Conservation (phyloP, 176 grass and related monocot species). For the Eleusine coracana region DNA sequence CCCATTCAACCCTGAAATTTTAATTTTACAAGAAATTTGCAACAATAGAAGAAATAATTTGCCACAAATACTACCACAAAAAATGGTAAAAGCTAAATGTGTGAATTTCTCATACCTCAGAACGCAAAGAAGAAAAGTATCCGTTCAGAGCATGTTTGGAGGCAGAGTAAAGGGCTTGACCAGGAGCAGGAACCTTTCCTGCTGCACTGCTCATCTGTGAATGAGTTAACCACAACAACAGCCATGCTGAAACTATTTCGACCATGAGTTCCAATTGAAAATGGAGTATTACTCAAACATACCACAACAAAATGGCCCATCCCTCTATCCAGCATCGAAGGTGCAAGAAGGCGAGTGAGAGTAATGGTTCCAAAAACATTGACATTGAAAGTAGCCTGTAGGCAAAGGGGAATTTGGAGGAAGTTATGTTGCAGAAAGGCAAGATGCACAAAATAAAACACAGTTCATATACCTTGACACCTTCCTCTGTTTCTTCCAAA, state of each 20-base stretch:
- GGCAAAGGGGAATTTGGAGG: slow-evolving; percentile 30
- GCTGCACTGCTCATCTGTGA: slow-evolving; percentile 97
- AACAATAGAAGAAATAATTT: not conserved
- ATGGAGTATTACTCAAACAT: slow-evolving; percentile 26
- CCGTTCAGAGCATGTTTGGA: slow-evolving; percentile 99
- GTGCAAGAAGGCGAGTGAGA: slow-evolving; percentile 79
- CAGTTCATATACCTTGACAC: slow-evolving; percentile 59
- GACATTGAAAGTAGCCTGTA: slow-evolving; percentile 66
- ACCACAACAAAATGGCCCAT: slow-evolving; percentile 99
- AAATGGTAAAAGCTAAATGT: not conserved
- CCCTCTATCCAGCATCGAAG: slow-evolving; percentile 90
- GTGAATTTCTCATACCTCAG: slow-evolving; percentile 58
- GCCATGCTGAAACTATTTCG: not conserved
- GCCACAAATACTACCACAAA: not conserved
- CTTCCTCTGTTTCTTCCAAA: slow-evolving; percentile 88
- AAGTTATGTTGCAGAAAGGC: slow-evolving; percentile 13
- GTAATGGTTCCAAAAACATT: slow-evolving; percentile 88
- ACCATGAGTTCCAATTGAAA: slow-evolving; percentile 14
- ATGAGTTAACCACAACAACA: slow-evolving; percentile 38
- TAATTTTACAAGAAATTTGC: not conserved
- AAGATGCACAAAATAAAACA: slow-evolving; percentile 28
- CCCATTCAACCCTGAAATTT: not conserved
- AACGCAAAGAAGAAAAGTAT: slow-evolving; percentile 82
- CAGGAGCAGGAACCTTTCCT: slow-evolving; percentile 87
- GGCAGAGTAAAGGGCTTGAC: slow-evolving; percentile 84